These are phyloP conservation scores for Geranium incanum DNA, from an alignment of 441 rosid genomes.

Conservation along the genomic window DNA sequence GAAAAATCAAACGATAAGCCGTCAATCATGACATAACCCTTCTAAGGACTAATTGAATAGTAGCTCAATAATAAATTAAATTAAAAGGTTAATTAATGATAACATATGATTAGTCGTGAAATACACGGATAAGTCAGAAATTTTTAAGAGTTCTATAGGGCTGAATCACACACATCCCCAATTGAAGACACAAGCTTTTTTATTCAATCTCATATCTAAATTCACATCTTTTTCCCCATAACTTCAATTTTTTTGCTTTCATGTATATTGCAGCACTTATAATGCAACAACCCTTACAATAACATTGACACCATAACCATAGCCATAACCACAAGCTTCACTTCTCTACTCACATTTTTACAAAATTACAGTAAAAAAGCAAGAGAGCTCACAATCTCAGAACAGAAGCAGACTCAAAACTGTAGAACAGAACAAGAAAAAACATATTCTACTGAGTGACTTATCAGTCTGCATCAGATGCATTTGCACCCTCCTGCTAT, in stretches of 20 bases:
- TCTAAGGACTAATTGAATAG: too few species aligned
- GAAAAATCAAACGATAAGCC: too few species aligned
- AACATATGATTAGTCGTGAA: too few species aligned
- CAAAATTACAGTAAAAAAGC: slow-evolving; percentile 8
- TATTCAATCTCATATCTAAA: too few species aligned
- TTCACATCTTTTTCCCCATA: too few species aligned
- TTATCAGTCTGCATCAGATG: slow-evolving; percentile 58
- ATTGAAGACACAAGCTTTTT: too few species aligned
- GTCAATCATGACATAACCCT: too few species aligned
- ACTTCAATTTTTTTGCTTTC: neutral
- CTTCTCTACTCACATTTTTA: slow-evolving; percentile 9
- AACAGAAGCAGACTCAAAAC: slow-evolving; percentile 57
- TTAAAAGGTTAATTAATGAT: too few species aligned
- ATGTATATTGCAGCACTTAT: neutral
- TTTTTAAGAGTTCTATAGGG: too few species aligned
- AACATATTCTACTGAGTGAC: slow-evolving; percentile 59
- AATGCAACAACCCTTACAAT: slow-evolving; percentile 12
- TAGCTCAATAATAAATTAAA: too few species aligned
- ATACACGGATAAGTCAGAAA: too few species aligned
- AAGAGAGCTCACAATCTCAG: slow-evolving; percentile 19
- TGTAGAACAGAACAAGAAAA: slow-evolving; percentile 58
- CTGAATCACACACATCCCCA: too few species aligned
- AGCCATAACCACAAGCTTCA: neutral
- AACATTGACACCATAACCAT: slow-evolving; percentile 8
- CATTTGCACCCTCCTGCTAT: slow-evolving; percentile 64